These are phyloP conservation scores for Aspergillus fumigatus DNA, from an alignment of 2,329 filamentous ascomycete species.

Conservation along the genomic window DNA sequence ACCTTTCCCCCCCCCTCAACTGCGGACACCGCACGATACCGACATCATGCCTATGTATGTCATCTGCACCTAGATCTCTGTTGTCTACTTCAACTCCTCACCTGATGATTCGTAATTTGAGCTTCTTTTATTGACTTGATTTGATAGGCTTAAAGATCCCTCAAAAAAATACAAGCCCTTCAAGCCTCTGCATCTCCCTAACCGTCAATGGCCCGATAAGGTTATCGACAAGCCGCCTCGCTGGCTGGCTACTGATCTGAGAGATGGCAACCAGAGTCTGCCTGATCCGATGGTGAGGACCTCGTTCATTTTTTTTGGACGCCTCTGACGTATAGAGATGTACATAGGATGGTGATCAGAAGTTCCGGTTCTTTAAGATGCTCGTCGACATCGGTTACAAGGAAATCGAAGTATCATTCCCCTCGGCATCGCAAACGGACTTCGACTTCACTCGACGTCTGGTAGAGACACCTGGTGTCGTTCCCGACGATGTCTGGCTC, in stretches of 20 bases:
- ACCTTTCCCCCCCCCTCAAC: conserved; percentile 5
- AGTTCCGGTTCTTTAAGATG: conserved; percentile 94
- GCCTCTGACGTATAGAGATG: background rate
- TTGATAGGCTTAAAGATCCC: conserved; percentile 44
- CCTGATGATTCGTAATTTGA: background rate
- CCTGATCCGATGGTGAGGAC: conserved; percentile 79
- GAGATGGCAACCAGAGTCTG: conserved; percentile 92
- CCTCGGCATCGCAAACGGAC: conserved; percentile 89
- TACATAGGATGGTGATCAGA: conserved; percentile 80
- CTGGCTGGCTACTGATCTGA: conserved; percentile 83
- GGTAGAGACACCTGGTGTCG: conserved; percentile 74
- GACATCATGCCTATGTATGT: conserved; percentile 37
- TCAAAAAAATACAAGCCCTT: conserved; percentile 47
- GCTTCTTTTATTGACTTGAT: conserved; percentile 6
- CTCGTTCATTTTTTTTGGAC: background rate
- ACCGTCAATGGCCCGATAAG: conserved; percentile 72
- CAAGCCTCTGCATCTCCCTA: conserved; percentile 45
- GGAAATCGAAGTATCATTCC: conserved; percentile 95
- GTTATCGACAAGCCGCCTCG: conserved; percentile 77
- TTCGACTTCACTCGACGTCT: conserved; percentile 90
- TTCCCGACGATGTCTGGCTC: conserved; percentile 85
- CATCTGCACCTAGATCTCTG: background rate
- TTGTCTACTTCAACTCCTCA: conserved; percentile 1
- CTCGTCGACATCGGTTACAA: conserved; percentile 89
- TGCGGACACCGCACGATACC: conserved; percentile 11